Evolutionary conservation across 352 stramenopile genomes (phyloP).

Genomic region (Phytophthora idaei): DNA sequence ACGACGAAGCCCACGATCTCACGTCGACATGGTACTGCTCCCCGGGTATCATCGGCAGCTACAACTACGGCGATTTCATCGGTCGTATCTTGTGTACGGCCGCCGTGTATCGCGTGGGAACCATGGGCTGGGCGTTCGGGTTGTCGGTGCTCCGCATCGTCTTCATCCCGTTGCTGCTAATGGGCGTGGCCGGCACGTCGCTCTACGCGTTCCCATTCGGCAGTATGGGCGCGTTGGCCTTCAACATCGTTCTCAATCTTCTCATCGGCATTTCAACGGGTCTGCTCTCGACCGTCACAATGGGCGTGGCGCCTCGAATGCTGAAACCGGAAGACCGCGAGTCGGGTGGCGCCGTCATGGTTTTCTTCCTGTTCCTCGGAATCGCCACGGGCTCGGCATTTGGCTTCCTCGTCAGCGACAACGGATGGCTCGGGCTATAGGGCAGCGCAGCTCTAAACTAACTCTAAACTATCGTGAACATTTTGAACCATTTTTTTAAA

Average conservation of each 20-base stretch:
- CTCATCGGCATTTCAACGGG: slow-evolving; percentile 60
- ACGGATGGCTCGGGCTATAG: slow-evolving; percentile 59
- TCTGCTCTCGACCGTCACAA: slow-evolving; percentile 69
- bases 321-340: slow-evolving; percentile 62
- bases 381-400: slow-evolving; percentile 55
- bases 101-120: slow-evolving; percentile 57
- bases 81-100: slow-evolving; percentile 53
- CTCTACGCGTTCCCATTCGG: slow-evolving; percentile 58
- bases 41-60: slow-evolving; percentile 59
- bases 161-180: slow-evolving; percentile 66
- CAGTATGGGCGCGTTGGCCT: slow-evolving; percentile 35
- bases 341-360: slow-evolving; percentile 62
- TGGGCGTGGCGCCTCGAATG: slow-evolving; percentile 56
- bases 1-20: slow-evolving; percentile 19
- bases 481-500: not conserved
- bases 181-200: slow-evolving; percentile 56
- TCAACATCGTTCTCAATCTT: slow-evolving; percentile 56
- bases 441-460: not conserved
- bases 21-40: slow-evolving; percentile 52
- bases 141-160: slow-evolving; percentile 48
- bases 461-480: slow-evolving; percentile 3
- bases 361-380: slow-evolving; percentile 61
- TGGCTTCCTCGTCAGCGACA: slow-evolving; percentile 53
- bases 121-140: slow-evolving; percentile 45
- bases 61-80: slow-evolving; percentile 73